Conservation (phyloP, 1,139 yeast species). For the Suzukiozyma palmioleophila region DNA sequence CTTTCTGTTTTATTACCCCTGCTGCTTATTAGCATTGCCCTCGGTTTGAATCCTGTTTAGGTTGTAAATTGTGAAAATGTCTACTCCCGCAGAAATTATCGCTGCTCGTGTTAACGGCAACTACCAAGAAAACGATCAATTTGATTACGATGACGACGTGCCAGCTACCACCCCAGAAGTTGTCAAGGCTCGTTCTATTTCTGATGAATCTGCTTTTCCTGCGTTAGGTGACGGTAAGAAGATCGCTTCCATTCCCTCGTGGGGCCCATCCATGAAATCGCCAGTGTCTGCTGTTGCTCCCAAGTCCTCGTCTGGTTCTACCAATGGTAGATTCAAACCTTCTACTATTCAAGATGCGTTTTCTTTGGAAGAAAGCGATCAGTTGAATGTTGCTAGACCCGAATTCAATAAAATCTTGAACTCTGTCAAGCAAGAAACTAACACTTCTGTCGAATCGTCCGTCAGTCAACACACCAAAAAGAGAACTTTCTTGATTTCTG, state of each 20-base stretch:
- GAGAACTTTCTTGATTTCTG: slow-evolving; percentile 83
- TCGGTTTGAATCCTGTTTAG: slow-evolving; percentile 2
- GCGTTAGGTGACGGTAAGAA: slow-evolving; percentile 51
- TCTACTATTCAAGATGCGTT: slow-evolving; percentile 68
- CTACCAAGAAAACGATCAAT: slow-evolving; percentile 1
- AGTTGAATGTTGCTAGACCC: slow-evolving; percentile 56
- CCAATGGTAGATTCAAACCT: slow-evolving; percentile 21
- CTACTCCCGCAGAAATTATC: slow-evolving; percentile 59
- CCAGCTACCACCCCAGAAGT: slow-evolving; percentile 4
- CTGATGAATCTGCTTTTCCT: slow-evolving; percentile 66
- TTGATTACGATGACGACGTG: slow-evolving; percentile 10
- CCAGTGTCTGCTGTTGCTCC: slow-evolving; percentile 28
- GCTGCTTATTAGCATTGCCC: slow-evolving; percentile 5
- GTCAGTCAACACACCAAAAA: slow-evolving; percentile 71
- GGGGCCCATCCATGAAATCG: slow-evolving; percentile 35
- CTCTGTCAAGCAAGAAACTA: slow-evolving; percentile 55
- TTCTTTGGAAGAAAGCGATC: slow-evolving; percentile 64
- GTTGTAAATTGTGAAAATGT: slow-evolving; percentile 24
- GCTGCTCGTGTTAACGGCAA: slow-evolving; percentile 46
- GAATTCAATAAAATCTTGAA: slow-evolving; percentile 64
- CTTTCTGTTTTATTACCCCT: not conserved
- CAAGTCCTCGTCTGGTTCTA: slow-evolving; percentile 19
- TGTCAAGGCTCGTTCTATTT: slow-evolving; percentile 24
- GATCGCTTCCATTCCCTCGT: slow-evolving; percentile 15
- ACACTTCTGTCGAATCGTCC: slow-evolving; percentile 79